Conservation (phyloP, 129 eudicot genomes). For the Tagetes erecta region DNA sequence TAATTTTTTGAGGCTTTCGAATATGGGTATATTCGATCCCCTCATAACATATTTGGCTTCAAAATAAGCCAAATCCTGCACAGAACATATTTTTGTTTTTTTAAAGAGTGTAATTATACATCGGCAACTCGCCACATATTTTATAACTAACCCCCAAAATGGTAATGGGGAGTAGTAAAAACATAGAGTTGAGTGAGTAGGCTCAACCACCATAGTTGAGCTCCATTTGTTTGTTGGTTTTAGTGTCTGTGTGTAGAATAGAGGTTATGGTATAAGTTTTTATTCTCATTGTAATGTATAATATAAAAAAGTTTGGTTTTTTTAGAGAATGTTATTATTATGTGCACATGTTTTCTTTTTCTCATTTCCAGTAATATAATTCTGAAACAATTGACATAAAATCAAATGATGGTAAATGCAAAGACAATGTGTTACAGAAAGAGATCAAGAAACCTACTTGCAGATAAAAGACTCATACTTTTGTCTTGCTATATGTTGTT, state of each 20-base stretch:
- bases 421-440: constrained; percentile 1
- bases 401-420: not conserved
- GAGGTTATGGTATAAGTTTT: constrained; percentile 32
- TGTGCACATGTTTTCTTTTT: constrained; percentile 41
- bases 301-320: constrained; percentile 49
- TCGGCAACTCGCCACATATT: constrained; percentile 58
- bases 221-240: constrained; percentile 47
- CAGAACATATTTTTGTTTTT: constrained; percentile 48
- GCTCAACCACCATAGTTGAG: constrained; percentile 50
- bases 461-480: not conserved
- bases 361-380: not conserved
- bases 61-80: constrained; percentile 63
- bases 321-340: constrained; percentile 42
- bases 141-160: constrained; percentile 39
- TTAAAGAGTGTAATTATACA: constrained; percentile 56
- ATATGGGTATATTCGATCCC: constrained; percentile 43
- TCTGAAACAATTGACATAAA: constrained; percentile 1
- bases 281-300: constrained; percentile 48
- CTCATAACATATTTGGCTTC: constrained; percentile 49
- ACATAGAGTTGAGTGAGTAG: constrained; percentile 51
- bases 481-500: not conserved
- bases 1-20: constrained; percentile 48
- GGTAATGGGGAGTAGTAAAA: constrained; percentile 42
- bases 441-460: constrained; percentile 7
- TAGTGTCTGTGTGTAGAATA: constrained; percentile 42